Evolutionary conservation across 352 stramenopile genomes (phyloP), one percentile per base, ranked within the genome.

Genomic region (Globisporangium cederbergense): DNA sequence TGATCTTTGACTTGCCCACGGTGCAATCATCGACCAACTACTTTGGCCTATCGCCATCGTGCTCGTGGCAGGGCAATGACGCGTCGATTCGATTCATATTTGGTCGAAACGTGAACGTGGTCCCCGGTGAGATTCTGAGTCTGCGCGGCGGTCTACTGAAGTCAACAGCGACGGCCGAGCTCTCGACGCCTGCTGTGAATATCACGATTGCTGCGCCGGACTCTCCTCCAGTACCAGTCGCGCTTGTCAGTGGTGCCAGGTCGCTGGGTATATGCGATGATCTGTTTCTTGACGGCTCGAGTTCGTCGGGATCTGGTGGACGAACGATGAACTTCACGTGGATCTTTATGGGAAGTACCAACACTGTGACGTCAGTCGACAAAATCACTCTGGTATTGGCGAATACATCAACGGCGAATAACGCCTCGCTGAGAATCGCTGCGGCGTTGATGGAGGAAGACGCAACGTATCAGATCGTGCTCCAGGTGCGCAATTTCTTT

Each of bases 211-310:
- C 60, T 25, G 51, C 70, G 2, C 79, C 81, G 0, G 76, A 82
- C 32, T 73, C 77, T 0, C 60, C 82, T 40, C 81, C 76, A 0
- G 60, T 80, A 3, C 81, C 81, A 36, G 36, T 78, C 14, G 74
- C 75, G 13, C 43, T 77, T 34, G 69, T 90, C 0, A 87, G 62
- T 32, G 81, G 81, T 1, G 71, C 70, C 13, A 73, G 64, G 6
- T 88, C 77, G 1, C 66, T 90, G 4, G 81, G 81, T 18, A 78
- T 70, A 36, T 90, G 79, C 38, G 81, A 90, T 28, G 73, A 86
- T 64, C 58, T 89, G 9, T 79, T 79, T 20, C 67, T 90, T 9
- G 81, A 90, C 51, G 81, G 72, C 1, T 85, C 77, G 0, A 65
- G 66, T 18, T 88, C 81, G 0, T 78, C 76, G 0, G 81, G 81